Evolutionary conservation across 257 asterid species (phyloP), one percentile per base, ranked within the genome.

Genomic region (Apocynum venetum): DNA sequence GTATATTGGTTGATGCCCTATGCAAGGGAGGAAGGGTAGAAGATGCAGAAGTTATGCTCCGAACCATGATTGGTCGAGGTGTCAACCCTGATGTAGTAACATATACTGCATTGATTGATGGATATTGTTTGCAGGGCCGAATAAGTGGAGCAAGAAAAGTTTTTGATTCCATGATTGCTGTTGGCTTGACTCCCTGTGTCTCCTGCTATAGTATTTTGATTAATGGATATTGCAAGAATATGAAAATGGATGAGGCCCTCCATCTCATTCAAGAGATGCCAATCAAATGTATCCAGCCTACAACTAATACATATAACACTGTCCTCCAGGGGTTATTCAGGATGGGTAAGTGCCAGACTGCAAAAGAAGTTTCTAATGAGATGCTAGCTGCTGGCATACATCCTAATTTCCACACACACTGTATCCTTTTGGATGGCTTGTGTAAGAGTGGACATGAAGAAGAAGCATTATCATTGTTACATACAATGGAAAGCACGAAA

Each of bases 181-280:
- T 9, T 31, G 75, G 77, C 11, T 20, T 78, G 69, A 35, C 53
- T 48, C 79, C 81, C 36, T 57, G 69, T 47, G 43, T 67, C 72
- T 47, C 49, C 49, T 64, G 83, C 63, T 84, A 75, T 69, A 67
- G 49, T 75, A 84, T 76, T 38, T 76, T 84, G 71, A 60, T 79
- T n/a, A 76, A 84, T 69, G 85, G 85, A 66, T 81, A 84, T 68
- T 78, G 77, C 75, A 84, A 64, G 76, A 78, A 77, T 53, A 73
- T 53, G 77, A 55, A 81, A 73, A 49, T 81, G 20, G 83, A 79
- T 25, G 85, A 84, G 17, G 85, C 85, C 9, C 48, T 76, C 67
- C 69, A 66, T 70, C 74, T 84, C 38, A 73, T 73, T 70, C 48
- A 52, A 35, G 76, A 79, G 77, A 79, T 84, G 71, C 53, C 80